A percentile compares a stretch with the other conserved stretches of the same genome.
Conservation (phyloP, 2,329 filamentous ascomycete genomes). For the Chrysoporthe deuterocubensis region DNA sequence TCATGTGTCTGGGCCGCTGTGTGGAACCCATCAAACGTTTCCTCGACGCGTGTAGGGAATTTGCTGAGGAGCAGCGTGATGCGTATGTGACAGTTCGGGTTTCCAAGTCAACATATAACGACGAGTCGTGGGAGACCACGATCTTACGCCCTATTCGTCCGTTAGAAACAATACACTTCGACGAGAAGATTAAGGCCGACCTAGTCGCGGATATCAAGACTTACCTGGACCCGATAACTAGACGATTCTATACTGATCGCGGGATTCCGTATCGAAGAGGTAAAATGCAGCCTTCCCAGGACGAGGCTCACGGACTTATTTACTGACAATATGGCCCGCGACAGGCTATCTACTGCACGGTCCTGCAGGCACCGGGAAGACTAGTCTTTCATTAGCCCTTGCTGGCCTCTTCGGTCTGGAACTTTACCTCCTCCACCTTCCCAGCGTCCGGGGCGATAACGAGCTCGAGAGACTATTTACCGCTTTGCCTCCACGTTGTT, state of each 20-base stretch:
- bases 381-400: conserved; percentile 70
- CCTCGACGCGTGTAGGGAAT: conserved; percentile 37
- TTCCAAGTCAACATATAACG: conserved; percentile 34
- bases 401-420: conserved; percentile 72
- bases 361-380: conserved; percentile 81
- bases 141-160: conserved; percentile 40
- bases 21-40: conserved; percentile 38
- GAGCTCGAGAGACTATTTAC: conserved; percentile 69
- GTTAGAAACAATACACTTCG: conserved; percentile 39
- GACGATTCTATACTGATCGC: conserved; percentile 80
- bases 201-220: conserved; percentile 65
- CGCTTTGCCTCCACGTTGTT: conserved; percentile 69
- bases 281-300: not conserved
- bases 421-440: conserved; percentile 74
- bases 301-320: too few species aligned
- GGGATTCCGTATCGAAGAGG: conserved; percentile 83
- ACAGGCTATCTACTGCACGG: conserved; percentile 76
- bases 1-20: conserved; percentile 45
- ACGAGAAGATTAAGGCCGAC: conserved; percentile 60
- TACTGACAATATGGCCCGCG: too few species aligned
- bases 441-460: conserved; percentile 64
- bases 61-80: conserved; percentile 42
- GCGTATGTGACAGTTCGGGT: conserved; percentile 42
- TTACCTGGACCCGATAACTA: conserved; percentile 65
- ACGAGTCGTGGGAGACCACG: conserved; percentile 41